Percentiles rank a stretch among this genome's conserved stretches.
These are phyloP conservation scores for Fragaria iinumae DNA, from an alignment of 306 rosid species.

Conservation along the genomic window DNA sequence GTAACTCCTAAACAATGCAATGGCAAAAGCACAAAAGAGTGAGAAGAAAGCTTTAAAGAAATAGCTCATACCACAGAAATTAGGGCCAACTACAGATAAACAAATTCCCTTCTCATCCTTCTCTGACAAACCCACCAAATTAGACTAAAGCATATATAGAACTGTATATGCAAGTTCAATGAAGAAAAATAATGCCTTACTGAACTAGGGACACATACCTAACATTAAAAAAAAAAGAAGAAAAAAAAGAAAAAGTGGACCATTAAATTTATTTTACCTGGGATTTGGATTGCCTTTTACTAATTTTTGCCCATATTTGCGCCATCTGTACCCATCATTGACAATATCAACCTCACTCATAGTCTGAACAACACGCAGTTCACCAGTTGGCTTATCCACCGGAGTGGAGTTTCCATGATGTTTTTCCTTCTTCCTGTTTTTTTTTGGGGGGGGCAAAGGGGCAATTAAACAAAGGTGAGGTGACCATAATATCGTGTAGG, in stretches of 20 bases:
- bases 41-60: constrained; percentile 16
- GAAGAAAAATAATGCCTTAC: neutral
- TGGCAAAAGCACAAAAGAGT: constrained; percentile 22
- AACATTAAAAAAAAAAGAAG: neutral
- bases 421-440: constrained; percentile 60
- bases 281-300: constrained; percentile 87
- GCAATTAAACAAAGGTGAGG: constrained; percentile 25
- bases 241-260: neutral
- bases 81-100: neutral
- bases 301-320: constrained; percentile 90
- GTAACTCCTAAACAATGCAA: constrained; percentile 66
- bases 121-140: neutral
- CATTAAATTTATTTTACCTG: constrained; percentile 50
- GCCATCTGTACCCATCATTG: constrained; percentile 92
- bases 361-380: constrained; percentile 67
- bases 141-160: constrained; percentile 9
- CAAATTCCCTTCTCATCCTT: neutral
- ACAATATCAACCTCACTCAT: constrained; percentile 76
- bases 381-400: constrained; percentile 48
- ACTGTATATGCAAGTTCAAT: neutral
- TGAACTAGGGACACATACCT: constrained; percentile 4
- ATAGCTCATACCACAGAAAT: neutral
- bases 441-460: constrained; percentile 7
- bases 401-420: constrained; percentile 33
- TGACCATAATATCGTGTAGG: constrained; percentile 2